These are phyloP conservation scores for Piedraia hortae DNA, from an alignment of 2,329 filamentous ascomycete species.

Conservation along the genomic window DNA sequence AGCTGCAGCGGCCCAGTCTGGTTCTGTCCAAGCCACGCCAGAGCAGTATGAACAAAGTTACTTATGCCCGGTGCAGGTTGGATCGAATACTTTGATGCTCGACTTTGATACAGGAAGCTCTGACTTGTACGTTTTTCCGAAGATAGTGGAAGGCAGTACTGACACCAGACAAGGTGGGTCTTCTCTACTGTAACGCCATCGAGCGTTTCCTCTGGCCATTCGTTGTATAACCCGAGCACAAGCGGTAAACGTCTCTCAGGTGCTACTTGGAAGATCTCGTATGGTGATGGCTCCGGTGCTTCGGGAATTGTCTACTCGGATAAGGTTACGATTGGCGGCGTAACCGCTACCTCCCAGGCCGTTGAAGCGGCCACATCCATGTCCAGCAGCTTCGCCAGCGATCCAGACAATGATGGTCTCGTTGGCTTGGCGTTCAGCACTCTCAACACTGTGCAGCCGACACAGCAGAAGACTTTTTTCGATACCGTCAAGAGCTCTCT, in stretches of 20 bases:
- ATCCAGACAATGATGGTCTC: slow-evolving; percentile 29
- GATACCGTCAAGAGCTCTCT: slow-evolving; percentile 27
- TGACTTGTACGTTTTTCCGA: slow-evolving; percentile 27
- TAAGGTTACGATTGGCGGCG: slow-evolving; percentile 31
- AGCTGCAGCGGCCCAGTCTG: slow-evolving; percentile 13
- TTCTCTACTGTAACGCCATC: slow-evolving; percentile 31
- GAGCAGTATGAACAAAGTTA: slow-evolving; percentile 15
- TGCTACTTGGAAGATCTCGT: slow-evolving; percentile 30
- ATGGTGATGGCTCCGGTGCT: slow-evolving; percentile 35
- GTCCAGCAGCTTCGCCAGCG: slow-evolving; percentile 24
- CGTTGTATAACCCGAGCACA: slow-evolving; percentile 27
- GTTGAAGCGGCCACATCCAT: slow-evolving; percentile 36
- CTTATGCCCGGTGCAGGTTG: slow-evolving; percentile 30
- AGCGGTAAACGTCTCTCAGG: slow-evolving; percentile 17
- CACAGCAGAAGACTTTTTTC: slow-evolving; percentile 28
- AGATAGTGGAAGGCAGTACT: background rate
- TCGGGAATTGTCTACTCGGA: slow-evolving; percentile 38
- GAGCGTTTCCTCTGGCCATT: slow-evolving; percentile 25
- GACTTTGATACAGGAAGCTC: slow-evolving; percentile 45
- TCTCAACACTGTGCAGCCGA: slow-evolving; percentile 29
- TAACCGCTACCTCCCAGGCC: slow-evolving; percentile 31
- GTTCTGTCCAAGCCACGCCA: slow-evolving; percentile 15
- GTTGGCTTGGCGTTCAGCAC: slow-evolving; percentile 31
- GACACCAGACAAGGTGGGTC: slow-evolving; percentile 25
- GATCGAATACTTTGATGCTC: slow-evolving; percentile 32